Base-by-base conservation (phyloP, 2,329 filamentous ascomycete species). In the Epichloe festucae region DNA sequence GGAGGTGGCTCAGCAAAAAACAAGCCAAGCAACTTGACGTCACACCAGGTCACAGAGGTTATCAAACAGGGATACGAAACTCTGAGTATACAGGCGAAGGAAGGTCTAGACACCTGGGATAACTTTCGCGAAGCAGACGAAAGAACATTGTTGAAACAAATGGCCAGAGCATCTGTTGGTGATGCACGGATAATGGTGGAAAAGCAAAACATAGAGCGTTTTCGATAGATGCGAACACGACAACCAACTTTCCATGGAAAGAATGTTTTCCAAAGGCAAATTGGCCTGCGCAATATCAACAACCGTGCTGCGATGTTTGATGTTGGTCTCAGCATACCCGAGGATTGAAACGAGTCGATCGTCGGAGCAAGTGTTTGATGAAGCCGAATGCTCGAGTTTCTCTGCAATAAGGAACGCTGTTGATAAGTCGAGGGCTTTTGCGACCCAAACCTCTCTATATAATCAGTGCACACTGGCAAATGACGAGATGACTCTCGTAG, bases 1-100 rank as follows among this genome's bases (percentile, higher is more conserved):
- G 72, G 74, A 7, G 70, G 73, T 21, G 66, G 61, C 19, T 56
- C 57, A 8, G 54, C 58, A 19, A 65, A 66, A 41, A 69, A 68
- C 54, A 75, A 68, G 58, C 77, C 79, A 54, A 85, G 81, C 60
- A 81, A 86, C 58, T 71, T 96, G 54, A 95, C 87, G 53, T 89
- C 85, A 39, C 75, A 81, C 48, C 87, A 96, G 65, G 89, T 98
- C 40, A 84, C 85, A 42, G 85, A 87, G 57, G 87, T 96, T 31
- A 97, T 98, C 67, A 95, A 95, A 70, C 86, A 94, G 66, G 93
- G 93, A 0, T 97, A 97, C 63, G 91, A 97, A 67, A 95, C 90
- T 38, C 69, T 98, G 60, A 91, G 86, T 56, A 94, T 98, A 51
- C 87, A 94, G 67, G 82, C 88, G 0, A 89, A 84, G 61, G 90